Evolutionary conservation across 495 filamentous ascomycete species (phyloP).

Genomic region (Trichoderma orchidacearum): DNA sequence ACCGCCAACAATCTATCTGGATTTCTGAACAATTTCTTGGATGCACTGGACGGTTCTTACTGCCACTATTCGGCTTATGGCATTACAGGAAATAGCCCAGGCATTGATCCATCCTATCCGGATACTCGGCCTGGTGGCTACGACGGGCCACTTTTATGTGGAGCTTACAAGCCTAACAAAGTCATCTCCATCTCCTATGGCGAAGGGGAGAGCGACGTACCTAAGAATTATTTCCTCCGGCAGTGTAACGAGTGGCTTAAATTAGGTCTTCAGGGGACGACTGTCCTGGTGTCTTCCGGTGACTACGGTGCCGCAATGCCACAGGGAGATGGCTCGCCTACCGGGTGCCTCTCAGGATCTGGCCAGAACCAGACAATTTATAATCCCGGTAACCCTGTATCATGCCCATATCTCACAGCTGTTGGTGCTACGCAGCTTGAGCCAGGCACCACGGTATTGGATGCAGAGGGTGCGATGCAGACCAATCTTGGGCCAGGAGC

Average conservation of each 20-base stretch:
- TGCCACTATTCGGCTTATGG: conserved; percentile 33
- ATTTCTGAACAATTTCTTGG: conserved; percentile 39
- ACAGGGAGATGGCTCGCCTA: conserved; percentile 14
- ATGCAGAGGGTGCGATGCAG: background rate
- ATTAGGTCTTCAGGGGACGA: conserved; percentile 47
- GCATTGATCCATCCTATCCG: conserved; percentile 31
- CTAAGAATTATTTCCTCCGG: conserved; percentile 11
- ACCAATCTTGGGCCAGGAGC: background rate
- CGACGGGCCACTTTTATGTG: conserved; percentile 42
- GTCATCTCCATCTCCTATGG: conserved; percentile 21
- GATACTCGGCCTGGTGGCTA: conserved; percentile 35
- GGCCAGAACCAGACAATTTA: conserved; percentile 9
- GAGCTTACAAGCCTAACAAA: conserved; percentile 21
- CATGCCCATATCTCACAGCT: conserved; percentile 23
- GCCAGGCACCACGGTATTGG: background rate
- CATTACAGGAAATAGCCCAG: conserved; percentile 16
- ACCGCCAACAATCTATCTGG: conserved; percentile 10
- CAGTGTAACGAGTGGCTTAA: conserved; percentile 37
- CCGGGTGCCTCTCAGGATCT: conserved; percentile 5
- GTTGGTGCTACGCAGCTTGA: conserved; percentile 17
- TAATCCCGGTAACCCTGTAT: conserved; percentile 9
- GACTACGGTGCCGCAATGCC: conserved; percentile 44
- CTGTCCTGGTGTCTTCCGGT: conserved; percentile 41
- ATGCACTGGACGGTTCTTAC: conserved; percentile 48
- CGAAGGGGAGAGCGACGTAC: conserved; percentile 13